A percentile compares a stretch with the other conserved stretches of the same genome.
phyloP scores from a whole-genome alignment of 2,329 filamentous ascomycete species.

The Cytospora leucostoma region DNA sequence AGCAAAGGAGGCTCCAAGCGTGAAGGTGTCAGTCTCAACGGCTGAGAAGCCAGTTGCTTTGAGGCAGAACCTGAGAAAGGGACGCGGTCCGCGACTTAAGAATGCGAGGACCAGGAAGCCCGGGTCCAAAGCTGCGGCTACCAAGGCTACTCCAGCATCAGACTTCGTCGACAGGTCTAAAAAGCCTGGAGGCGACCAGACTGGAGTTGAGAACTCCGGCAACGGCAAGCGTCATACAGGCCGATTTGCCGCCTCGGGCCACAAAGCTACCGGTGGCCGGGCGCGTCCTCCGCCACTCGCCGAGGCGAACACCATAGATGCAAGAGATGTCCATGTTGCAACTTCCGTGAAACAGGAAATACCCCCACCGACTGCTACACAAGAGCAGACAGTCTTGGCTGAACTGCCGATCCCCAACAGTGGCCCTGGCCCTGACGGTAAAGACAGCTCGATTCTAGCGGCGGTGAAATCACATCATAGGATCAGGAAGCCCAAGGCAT shows the following conservation, averaged over 20 bases:
- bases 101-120: conserved; percentile 24
- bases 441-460: conserved; percentile 47
- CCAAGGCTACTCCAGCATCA: not conserved
- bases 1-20: not conserved
- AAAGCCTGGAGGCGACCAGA: not conserved
- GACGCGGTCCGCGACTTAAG: conserved; percentile 25
- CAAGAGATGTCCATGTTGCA: not conserved
- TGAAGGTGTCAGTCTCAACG: not conserved
- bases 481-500: conserved; percentile 49
- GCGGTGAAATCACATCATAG: conserved; percentile 53
- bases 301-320: not conserved
- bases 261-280: not conserved
- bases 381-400: conserved; percentile 8
- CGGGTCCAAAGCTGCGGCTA: not conserved
- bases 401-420: conserved; percentile 28
- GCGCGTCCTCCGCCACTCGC: not conserved
- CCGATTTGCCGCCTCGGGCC: not conserved
- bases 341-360: not conserved
- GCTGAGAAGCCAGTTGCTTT: not conserved
- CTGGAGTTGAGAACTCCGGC: not conserved
- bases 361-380: not conserved
- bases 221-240: not conserved
- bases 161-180: not conserved
- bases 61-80: conserved; percentile 3
- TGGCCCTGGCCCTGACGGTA: conserved; percentile 1